Evolutionary conservation across 2,329 filamentous ascomycete species (phyloP), one percentile per base, ranked within the genome.

Genomic region (Xylaria sp.): DNA sequence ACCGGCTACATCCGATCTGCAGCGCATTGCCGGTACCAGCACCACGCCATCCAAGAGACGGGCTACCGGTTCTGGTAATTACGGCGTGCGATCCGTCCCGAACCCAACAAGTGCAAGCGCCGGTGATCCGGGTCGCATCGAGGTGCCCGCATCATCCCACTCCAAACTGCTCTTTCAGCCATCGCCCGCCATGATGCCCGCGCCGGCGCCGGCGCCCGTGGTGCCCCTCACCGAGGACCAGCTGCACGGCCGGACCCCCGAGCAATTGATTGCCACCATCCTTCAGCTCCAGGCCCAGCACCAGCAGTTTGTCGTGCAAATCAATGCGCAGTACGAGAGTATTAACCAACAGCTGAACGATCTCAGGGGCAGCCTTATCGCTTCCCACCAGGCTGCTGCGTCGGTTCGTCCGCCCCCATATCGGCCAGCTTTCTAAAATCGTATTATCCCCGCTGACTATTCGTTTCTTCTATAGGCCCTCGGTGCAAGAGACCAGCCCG

Each of bases 241-340:
- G 68, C 70, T 80, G 43, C 67, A 74, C 34, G 76, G 74, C 62
- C 77, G 74, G 60, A 75, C 75, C 18, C 71, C 77, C 53, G 78
- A 79, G 60, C 77, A 80, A 69, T 76, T 81, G 64, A 75, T 80
- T 61, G 72, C 73, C 55, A 76, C 78, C 59, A 78, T 81, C 63
- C 72, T 79, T 41, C 72, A 78, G 69, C 74, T 80, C 53, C 79
- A 80, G 58, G 72, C 71, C 62, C 75, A 77, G 66, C 77, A 80
- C 66, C 75, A 77, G 53, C 77, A 79, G 63, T 76, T 78, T 63
- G 70, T 79, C 58, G 74, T 73, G 20, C 73, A 76, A 46, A 75
- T 81, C 65, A 77, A 77, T 41, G 72, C 74, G 18, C 78, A 78
- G 66, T 78, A 77, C 63, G 75, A 78, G 32, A 72, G 68, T 56